Conservation (phyloP, 2,329 filamentous ascomycete genomes). For the Fusarium oligoseptatum region DNA sequence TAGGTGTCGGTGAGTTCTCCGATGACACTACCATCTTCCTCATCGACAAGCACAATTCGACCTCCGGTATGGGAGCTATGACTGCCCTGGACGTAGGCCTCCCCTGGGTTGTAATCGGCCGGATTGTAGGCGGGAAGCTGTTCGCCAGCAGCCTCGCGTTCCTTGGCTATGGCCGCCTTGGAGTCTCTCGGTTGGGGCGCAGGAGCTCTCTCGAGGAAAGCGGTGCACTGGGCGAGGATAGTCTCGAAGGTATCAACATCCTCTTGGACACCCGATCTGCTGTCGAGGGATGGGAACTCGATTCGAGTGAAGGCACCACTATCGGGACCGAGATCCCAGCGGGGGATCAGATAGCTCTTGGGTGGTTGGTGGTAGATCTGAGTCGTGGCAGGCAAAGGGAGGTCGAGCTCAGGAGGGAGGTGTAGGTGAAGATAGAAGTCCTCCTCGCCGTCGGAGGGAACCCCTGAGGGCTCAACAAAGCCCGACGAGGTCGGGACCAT, state of each 20-base stretch:
- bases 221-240: slow-evolving; percentile 96
- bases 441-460: slow-evolving; percentile 77
- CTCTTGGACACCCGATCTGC: slow-evolving; percentile 82
- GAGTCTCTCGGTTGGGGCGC: slow-evolving; percentile 63
- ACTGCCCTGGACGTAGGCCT: slow-evolving; percentile 78
- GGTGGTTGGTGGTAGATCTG: slow-evolving; percentile 98
- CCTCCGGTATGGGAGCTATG: slow-evolving; percentile 67
- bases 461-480: slow-evolving; percentile 68
- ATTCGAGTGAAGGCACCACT: slow-evolving; percentile 93
- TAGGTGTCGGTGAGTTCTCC: slow-evolving; percentile 90
- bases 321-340: slow-evolving; percentile 92
- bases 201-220: slow-evolving; percentile 88
- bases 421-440: slow-evolving; percentile 98
- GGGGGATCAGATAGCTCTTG: slow-evolving; percentile 91
- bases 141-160: slow-evolving; percentile 58
- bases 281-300: slow-evolving; percentile 84
- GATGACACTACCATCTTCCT: slow-evolving; percentile 95
- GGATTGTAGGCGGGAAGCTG: slow-evolving; percentile 81
- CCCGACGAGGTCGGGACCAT: slow-evolving; percentile 94
- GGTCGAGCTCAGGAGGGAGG: slow-evolving; percentile 92
- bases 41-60: slow-evolving; percentile 92
- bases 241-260: slow-evolving; percentile 98
- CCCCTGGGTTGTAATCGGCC: slow-evolving; percentile 81
- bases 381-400: slow-evolving; percentile 93
- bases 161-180: slow-evolving; percentile 56